Evolutionary conservation across 148 eudicot species (phyloP), one percentile per base, ranked within the genome.

Genomic region (Polygonum aviculare): DNA sequence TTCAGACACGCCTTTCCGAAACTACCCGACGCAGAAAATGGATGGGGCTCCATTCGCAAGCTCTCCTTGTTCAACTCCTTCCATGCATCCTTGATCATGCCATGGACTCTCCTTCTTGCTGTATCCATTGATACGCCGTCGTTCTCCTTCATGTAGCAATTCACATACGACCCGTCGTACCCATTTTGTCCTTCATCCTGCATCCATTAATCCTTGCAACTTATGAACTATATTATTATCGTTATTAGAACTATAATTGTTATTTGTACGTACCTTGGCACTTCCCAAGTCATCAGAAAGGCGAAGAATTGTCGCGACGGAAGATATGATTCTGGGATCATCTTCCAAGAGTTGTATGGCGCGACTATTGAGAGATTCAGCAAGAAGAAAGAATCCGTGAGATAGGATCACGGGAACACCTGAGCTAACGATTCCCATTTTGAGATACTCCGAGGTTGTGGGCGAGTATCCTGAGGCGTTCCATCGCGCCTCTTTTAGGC

Each of bases 201-300:
- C 39, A 62, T 12, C 3, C 0, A n/a, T 7, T 10, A 16, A 21
- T 44, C 0, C 15, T 39, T 33, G 11, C 60, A 51, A 50, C 54
- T 50, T 49, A 49, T 49, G 12, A 0, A 0, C 0, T 2, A 40
- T 40, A 3, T 26, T 26, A 26, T 26, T 26, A 26, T 26, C 1
- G 31, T 26, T 26, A 26, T 0, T 26, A 26, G 31, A 26, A 1
- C 31, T 26, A 26, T 4, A n/a, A n/a, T n/a, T n/a, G n/a, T n/a
- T n/a, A n/a, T n/a, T 14, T 50, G 5, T 33, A 11, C 36, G 5
- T 75, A 86, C 89, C 86, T 80, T 72, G 18, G 84, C 80, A 12
- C 82, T 87, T 36, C 93, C 93, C 2, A 86, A 39, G 78, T 89
- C 93, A 76, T 89, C 85, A 83, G 86, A 87, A 36, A 89, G 86